A percentile compares a stretch with the other conserved stretches of the same genome.
These are phyloP conservation scores for Mrakiaceae sp. DNA, from an alignment of 1,284 basidiomycete species.

Conservation along the genomic window DNA sequence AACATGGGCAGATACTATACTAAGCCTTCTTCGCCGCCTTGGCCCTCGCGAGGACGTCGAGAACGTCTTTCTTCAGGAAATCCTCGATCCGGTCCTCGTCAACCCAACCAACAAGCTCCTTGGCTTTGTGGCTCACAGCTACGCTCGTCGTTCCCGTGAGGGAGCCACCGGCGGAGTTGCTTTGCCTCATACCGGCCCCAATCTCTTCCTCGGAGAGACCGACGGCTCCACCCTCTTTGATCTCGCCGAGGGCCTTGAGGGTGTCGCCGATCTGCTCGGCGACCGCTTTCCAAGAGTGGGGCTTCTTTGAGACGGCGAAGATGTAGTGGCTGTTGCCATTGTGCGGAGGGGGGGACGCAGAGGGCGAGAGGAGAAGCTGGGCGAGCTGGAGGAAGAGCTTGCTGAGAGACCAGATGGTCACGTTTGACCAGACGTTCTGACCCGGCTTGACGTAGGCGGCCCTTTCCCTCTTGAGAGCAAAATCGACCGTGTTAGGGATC, in stretches of 20 bases:
- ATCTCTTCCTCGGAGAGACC: background rate
- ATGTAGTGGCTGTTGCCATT: slow-evolving; percentile 11
- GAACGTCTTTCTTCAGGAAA: background rate
- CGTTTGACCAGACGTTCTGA: slow-evolving; percentile 6
- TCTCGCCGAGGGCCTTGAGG: background rate
- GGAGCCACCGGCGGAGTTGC: background rate
- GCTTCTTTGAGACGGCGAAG: background rate
- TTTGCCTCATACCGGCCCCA: background rate
- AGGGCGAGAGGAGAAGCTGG: slow-evolving; percentile 7
- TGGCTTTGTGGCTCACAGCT: background rate
- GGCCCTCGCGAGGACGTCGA: background rate
- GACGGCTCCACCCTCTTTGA: slow-evolving; percentile 3
- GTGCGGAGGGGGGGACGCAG: slow-evolving; percentile 7
- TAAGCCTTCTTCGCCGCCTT: background rate
- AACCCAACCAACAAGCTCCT: slow-evolving; percentile 4
- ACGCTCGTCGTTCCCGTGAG: background rate
- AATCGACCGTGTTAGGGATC: slow-evolving; percentile 5
- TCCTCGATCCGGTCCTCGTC: background rate
- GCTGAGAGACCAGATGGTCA: slow-evolving; percentile 3
- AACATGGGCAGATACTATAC: too few species aligned
- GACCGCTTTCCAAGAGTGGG: slow-evolving; percentile 11
- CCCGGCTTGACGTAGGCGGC: slow-evolving; percentile 3
- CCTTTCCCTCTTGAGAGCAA: background rate
- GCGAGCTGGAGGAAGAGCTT: slow-evolving; percentile 10
- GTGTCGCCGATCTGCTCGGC: background rate